phyloP scores from a whole-genome alignment of 768 basidiomycete species.

The Fistulinella prunicolor region DNA sequence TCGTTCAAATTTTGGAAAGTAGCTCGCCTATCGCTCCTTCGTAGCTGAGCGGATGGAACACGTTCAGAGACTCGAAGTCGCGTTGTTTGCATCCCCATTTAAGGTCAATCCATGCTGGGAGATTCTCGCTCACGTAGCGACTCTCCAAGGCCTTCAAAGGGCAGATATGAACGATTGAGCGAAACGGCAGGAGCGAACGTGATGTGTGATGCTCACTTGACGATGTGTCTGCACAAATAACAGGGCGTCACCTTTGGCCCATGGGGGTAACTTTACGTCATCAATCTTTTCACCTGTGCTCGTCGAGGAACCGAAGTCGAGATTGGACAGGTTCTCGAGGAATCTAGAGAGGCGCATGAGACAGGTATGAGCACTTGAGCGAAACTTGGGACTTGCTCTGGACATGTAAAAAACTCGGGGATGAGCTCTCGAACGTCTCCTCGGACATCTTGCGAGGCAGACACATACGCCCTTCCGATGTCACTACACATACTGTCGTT shows the following conservation, averaged over 20 bases:
- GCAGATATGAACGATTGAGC: background rate
- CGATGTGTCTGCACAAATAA: constrained; percentile 81
- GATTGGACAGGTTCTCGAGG: constrained; percentile 71
- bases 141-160: constrained; percentile 76
- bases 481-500: constrained; percentile 45
- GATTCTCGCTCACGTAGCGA: constrained; percentile 75
- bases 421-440: constrained; percentile 94
- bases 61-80: constrained; percentile 73
- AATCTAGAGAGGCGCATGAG: constrained; percentile 49
- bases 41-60: constrained; percentile 91
- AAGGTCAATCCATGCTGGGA: constrained; percentile 90
- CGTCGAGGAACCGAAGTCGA: constrained; percentile 77
- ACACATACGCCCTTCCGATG: constrained; percentile 75
- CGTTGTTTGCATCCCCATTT: constrained; percentile 90
- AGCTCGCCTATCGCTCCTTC: constrained; percentile 78
- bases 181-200: too few relatives aligned
- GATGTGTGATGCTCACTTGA: constrained; percentile 42
- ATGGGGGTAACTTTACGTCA: constrained; percentile 84
- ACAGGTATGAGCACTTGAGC: background rate
- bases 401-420: constrained; percentile 83
- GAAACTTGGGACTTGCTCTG: constrained; percentile 51
- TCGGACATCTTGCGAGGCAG: constrained; percentile 79
- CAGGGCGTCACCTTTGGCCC: constrained; percentile 83
- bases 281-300: constrained; percentile 78
- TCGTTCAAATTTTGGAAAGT: background rate